phyloP scores from a whole-genome alignment of 2,329 filamentous ascomycete species.

The Botrytis deweyae region DNA sequence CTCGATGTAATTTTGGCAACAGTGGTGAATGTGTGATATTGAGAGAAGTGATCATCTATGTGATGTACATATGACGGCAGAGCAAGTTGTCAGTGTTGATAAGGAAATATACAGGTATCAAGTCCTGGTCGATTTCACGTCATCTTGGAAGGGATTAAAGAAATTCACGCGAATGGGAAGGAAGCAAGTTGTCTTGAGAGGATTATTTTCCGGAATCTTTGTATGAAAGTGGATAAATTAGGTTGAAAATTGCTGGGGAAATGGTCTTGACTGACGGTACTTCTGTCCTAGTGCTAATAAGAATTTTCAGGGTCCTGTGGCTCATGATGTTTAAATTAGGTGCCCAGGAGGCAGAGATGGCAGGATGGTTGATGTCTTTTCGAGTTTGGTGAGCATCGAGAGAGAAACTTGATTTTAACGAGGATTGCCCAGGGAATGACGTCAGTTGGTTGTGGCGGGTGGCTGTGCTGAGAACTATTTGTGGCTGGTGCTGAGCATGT shows the following conservation, averaged over 20 bases:
- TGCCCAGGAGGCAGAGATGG: not conserved
- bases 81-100: not conserved
- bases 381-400: not conserved
- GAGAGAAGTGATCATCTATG: not conserved
- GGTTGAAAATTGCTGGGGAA: not conserved
- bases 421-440: not conserved
- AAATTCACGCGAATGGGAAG: constrained; percentile 3
- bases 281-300: not conserved
- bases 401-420: constrained; percentile 5
- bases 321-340: not conserved
- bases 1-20: not conserved
- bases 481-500: not conserved
- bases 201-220: not conserved
- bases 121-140: not conserved
- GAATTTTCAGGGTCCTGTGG: constrained; percentile 15
- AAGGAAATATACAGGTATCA: not conserved
- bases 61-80: constrained; percentile 10
- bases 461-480: not conserved
- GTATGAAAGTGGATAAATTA: not conserved
- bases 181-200: not conserved
- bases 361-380: not conserved
- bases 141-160: not conserved
- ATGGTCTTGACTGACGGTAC: constrained; percentile 15
- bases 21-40: not conserved
- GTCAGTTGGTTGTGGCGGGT: not conserved